A percentile compares a stretch with the other conserved stretches of the same genome.
Conservation (phyloP, 1,139 yeast genomes). For the Geotrichum candidum region DNA sequence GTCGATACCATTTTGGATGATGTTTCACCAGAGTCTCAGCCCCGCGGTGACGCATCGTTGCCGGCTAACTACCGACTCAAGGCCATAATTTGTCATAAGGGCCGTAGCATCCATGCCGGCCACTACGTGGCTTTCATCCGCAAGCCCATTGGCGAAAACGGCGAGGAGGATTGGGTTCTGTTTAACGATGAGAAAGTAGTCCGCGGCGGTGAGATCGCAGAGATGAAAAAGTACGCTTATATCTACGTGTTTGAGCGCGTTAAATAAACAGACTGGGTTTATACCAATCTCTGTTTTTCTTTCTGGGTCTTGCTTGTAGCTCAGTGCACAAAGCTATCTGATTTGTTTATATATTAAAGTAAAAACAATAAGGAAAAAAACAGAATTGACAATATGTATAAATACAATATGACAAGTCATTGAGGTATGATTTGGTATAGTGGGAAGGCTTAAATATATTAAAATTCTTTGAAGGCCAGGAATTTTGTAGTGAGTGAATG, state of each 20-base stretch:
- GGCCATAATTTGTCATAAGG: constrained; percentile 88
- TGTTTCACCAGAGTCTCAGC: constrained; percentile 21
- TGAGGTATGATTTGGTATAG: no score
- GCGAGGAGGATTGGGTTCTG: constrained; percentile 64
- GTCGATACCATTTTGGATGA: constrained; percentile 19
- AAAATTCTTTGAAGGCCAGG: no score
- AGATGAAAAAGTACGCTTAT: constrained; percentile 53
- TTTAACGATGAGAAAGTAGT: constrained; percentile 95
- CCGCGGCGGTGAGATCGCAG: constrained; percentile 52
- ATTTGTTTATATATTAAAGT: no score
- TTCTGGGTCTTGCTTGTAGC: neutral
- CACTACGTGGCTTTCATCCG: constrained; percentile 84
- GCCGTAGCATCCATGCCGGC: constrained; percentile 90
- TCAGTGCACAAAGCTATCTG: no score
- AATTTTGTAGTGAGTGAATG: no score
- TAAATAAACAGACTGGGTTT: neutral
- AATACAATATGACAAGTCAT: no score
- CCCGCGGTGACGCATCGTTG: constrained; percentile 24
- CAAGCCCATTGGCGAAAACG: constrained; percentile 33
- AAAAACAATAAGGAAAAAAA: no score
- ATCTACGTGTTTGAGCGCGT: constrained; percentile 37
- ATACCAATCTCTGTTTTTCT: neutral
- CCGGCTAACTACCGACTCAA: constrained; percentile 48
- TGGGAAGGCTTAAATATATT: no score
- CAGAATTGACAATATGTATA: no score